Evolutionary conservation across 352 stramenopile genomes (phyloP), one percentile per base, ranked within the genome.

Genomic region (Pythium angustatum): DNA sequence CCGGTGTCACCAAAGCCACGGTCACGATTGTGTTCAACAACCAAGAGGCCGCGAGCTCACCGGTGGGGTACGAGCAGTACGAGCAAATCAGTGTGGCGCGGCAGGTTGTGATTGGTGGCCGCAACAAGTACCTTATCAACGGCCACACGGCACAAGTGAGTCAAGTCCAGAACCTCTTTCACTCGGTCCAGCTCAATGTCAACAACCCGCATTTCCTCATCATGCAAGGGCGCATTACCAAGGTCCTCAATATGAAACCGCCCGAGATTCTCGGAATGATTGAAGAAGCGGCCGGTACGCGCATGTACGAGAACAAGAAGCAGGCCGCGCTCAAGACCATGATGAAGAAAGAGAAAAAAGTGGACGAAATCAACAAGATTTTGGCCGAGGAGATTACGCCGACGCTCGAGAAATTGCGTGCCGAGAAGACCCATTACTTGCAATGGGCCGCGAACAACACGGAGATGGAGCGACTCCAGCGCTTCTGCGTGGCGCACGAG

Each of bases 191-290:
- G 79, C 83, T 99, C 36, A 99, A 99, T 83, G 97, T 99, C 55
- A 99, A 99, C 86, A 99, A 99, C 85, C 98, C 98, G 50, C 98
- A 99, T 75, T 99, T 99, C 75, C 85, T 99, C 49, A 99, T 99
- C 83, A 99, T 99, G 97, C 98, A 99, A 69, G 93, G 92, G 14
- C 89, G 96, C 17, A 99, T 99, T 69, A 99, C 96, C 43, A 99
- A 99, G 76, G 97, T 99, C 38, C 85, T 99, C 33, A 99, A 99
- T 76, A 99, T 99, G 98, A 99, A 99, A 74, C 97, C 98, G 5
- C 83, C 89, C 8, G 98, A 99, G 82, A 99, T 99, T 73, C 82
- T 99, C 17, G 95, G 97, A 43, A 99, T 99, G 97, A 98, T 99
- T 24, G 98, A 99, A 82, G 98, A 99, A 71, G 97, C 98, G 1